A percentile compares a stretch with the other conserved stretches of the same genome.
These are phyloP conservation scores for Lasiodiplodia hormozganensis DNA, from an alignment of 2,329 filamentous ascomycete species.

Conservation along the genomic window DNA sequence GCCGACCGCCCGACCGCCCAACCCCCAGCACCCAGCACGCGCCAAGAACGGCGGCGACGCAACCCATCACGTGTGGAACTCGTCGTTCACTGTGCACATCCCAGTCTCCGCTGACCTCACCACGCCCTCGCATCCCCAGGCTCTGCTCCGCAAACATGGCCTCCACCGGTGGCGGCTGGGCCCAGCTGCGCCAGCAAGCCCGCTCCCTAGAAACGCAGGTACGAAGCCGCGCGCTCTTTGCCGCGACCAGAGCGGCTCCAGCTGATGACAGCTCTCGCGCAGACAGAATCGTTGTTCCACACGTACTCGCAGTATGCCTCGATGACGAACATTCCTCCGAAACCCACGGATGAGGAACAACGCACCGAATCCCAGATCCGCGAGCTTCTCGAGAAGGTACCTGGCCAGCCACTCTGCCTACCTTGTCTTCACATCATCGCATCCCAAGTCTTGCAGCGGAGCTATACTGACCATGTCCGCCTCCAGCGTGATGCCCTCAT, in stretches of 20 bases:
- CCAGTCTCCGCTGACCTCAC: conserved; percentile 22
- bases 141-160: conserved; percentile 40
- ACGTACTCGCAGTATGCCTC: conserved; percentile 91
- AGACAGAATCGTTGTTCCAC: conserved; percentile 87
- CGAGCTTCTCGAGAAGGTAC: conserved; percentile 82
- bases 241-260: conserved; percentile 2
- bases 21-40: neutral
- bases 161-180: conserved; percentile 69
- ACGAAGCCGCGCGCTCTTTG: conserved; percentile 34
- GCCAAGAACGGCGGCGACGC: conserved; percentile 13
- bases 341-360: conserved; percentile 84
- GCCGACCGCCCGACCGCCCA: conserved; percentile 4
- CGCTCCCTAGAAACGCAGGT: conserved; percentile 90
- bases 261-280: conserved; percentile 19
- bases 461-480: neutral
- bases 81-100: conserved; percentile 12
- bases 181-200: conserved; percentile 91
- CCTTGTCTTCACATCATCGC: conserved; percentile 26
- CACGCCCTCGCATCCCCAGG: conserved; percentile 21
- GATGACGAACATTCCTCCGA: conserved; percentile 77
- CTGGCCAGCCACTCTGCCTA: conserved; percentile 23
- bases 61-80: conserved; percentile 30
- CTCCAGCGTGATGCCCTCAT: conserved; percentile 80
- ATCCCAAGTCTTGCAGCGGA: conserved; percentile 30
- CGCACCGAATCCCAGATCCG: conserved; percentile 81